Evolutionary conservation across 2,329 filamentous ascomycete genomes (phyloP).

Genomic region (Fusarium concolor): DNA sequence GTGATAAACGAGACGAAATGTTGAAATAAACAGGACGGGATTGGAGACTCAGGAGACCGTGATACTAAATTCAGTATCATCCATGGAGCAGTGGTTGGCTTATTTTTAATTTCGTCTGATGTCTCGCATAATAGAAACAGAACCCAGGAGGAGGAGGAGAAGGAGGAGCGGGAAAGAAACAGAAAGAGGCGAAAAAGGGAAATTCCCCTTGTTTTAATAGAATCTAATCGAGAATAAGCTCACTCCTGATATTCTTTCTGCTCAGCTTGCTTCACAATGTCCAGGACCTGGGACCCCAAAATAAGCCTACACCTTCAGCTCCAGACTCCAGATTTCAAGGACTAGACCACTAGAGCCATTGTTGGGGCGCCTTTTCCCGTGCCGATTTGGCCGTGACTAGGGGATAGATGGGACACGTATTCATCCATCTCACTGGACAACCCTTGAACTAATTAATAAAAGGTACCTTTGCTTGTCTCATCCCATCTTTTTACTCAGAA

Average conservation of each 20-base stretch:
- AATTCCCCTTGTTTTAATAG: slow-evolving; percentile 10
- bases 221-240: slow-evolving; percentile 11
- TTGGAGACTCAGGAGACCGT: slow-evolving; percentile 25
- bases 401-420: slow-evolving; percentile 29
- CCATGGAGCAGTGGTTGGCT: slow-evolving; percentile 6
- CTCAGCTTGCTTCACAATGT: slow-evolving; percentile 6
- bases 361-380: slow-evolving; percentile 34
- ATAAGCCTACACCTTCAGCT: neutral
- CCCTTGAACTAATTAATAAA: neutral
- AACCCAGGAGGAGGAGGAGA: neutral
- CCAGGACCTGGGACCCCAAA: neutral
- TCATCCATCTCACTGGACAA: slow-evolving; percentile 8
- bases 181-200: slow-evolving; percentile 1
- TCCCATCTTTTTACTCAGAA: neutral
- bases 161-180: neutral
- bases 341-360: slow-evolving; percentile 14
- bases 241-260: slow-evolving; percentile 3
- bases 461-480: neutral
- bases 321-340: slow-evolving; percentile 6
- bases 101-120: slow-evolving; percentile 31
- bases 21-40: slow-evolving; percentile 3
- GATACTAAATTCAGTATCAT: slow-evolving; percentile 34
- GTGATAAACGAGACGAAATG: slow-evolving; percentile 9
- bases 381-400: slow-evolving; percentile 34
- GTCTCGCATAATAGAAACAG: slow-evolving; percentile 16